Base-by-base conservation (phyloP, 495 filamentous ascomycete species). In the Lentithecium fluviatile region DNA sequence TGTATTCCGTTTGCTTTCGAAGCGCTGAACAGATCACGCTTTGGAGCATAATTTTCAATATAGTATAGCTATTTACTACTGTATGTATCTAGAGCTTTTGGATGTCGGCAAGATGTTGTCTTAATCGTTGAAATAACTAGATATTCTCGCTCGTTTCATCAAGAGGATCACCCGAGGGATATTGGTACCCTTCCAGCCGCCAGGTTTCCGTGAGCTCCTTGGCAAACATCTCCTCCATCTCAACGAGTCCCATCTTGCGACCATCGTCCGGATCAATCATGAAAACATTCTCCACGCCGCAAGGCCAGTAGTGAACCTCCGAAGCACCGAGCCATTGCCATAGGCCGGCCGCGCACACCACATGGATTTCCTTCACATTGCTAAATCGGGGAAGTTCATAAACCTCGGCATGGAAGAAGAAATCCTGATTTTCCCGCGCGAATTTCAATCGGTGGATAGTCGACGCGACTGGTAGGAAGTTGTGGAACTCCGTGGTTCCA, bases 361-460 rank as follows among this genome's bases (percentile, higher is more conserved):
- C 34, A 51, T 58, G 17, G 23, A 58, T 51, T 19, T 58, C 56
- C 46, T 51, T 42, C 7, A 58, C 29, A 51, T 58, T 58, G 25
- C 6, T 29, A 50, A 58, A 58, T 1, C 7, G 7, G 25, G 24
- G 25, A 5, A 58, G 19, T 24, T 58, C 45, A 13, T 42, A 7
- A 7, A 13, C 17, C 36, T 49, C 43, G 10, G 10, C 36, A 37
- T 56, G 42, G 26, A 8, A 56, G 26, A 46, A 56, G 23, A 5
- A 12, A 12, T 58, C 56, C 2, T 24, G 5, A 17, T 23, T 37
- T 19, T 58, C 56, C 7, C 43, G 25, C n/a, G 50, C 45, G 15
- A 58, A 50, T 23, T 40, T 49, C 8, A 58, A 26, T 20, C 26
- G 45, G 10, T 25, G 34, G 21, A 58, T 50, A 8, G 19, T 8